Evolutionary conservation across 768 basidiomycete genomes (phyloP), one percentile per base, ranked within the genome.

Genomic region (Lactarius indigo): DNA sequence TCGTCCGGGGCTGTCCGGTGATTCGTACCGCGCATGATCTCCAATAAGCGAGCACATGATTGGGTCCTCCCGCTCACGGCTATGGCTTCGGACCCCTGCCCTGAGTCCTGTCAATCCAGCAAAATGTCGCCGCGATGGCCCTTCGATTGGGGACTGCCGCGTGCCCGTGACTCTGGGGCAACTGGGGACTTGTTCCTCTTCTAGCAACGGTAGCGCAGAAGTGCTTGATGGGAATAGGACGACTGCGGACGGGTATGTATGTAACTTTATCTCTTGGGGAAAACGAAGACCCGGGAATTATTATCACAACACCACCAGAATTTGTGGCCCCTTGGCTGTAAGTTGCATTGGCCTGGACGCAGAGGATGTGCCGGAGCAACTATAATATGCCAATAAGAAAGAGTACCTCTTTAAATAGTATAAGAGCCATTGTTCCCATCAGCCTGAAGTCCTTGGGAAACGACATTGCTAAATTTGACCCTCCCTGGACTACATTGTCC

Each of bases 401-500:
- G n/a, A n/a, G 10, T 13, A 37, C 35, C 12, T 37, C 12, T 13
- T 37, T 1, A 13, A 13, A 37, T 37, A 37, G 10, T 37, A 37
- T 37, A 37, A 37, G 35, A 37, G 35, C 35, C 12, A 37, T 37
- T 37, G 35, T 76, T 75, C 64, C 76, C 76, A 65, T 74, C 75
- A 42, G 75, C 35, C 35, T 37, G 35, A 37, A 12, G 73, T 63
- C 72, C 74, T 65, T 70, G 74, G 52, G 77, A 79, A 56, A 81
- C 77, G 31, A 68, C 71, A 61, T 79, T 76, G 37, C 78, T 71
- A 69, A 80, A 79, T 68, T 77, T 75, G n/a, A 79, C 74, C 26
- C 74, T 18, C 9, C 42, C 35, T n/a, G n/a, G n/a, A n/a, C n/a
- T n/a, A 35, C 2, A 3, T 35, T 35, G 35, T 35, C 12, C 35